Evolutionary conservation across 495 filamentous ascomycete species (phyloP).

Genomic region (Usnea hakonensis): DNA sequence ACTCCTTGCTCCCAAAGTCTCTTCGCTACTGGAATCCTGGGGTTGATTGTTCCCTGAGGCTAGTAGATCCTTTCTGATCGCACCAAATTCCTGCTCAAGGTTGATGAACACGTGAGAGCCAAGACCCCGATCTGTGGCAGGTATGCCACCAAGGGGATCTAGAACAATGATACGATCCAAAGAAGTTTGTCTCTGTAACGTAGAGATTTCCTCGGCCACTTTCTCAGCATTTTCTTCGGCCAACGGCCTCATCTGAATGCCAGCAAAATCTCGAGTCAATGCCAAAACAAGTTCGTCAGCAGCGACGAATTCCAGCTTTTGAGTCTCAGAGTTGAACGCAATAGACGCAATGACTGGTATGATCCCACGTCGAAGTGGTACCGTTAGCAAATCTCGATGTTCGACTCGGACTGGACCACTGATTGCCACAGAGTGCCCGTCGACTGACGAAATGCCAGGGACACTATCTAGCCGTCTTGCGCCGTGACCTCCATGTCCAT

Average conservation of each 20-base stretch:
- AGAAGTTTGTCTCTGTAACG: slow-evolving; percentile 48
- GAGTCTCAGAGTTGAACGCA: slow-evolving; percentile 55
- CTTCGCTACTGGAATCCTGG: not conserved
- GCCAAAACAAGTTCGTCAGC: slow-evolving; percentile 65
- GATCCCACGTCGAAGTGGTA: slow-evolving; percentile 63
- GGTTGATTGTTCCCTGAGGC: not conserved
- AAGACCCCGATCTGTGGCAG: slow-evolving; percentile 55
- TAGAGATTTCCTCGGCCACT: slow-evolving; percentile 37
- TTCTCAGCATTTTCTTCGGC: slow-evolving; percentile 41
- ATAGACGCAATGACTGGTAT: slow-evolving; percentile 71
- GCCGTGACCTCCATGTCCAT: slow-evolving; percentile 53
- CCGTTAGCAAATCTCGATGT: slow-evolving; percentile 53
- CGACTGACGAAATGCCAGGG: slow-evolving; percentile 38
- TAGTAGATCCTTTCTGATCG: slow-evolving; percentile 54
- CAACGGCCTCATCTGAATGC: slow-evolving; percentile 35
- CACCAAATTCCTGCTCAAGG: slow-evolving; percentile 77
- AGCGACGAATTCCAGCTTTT: slow-evolving; percentile 45
- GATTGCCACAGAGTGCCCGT: slow-evolving; percentile 22
- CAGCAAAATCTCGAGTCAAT: slow-evolving; percentile 64
- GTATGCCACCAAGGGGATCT: slow-evolving; percentile 83
- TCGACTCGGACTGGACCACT: slow-evolving; percentile 34
- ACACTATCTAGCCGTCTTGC: slow-evolving; percentile 63
- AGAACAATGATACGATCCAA: slow-evolving; percentile 85
- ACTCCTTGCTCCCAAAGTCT: not conserved
- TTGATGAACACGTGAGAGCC: slow-evolving; percentile 88